Percentiles rank a stretch among this genome's conserved stretches.
Conservation (phyloP, 2,329 filamentous ascomycete genomes). For the Didymella glomerata region DNA sequence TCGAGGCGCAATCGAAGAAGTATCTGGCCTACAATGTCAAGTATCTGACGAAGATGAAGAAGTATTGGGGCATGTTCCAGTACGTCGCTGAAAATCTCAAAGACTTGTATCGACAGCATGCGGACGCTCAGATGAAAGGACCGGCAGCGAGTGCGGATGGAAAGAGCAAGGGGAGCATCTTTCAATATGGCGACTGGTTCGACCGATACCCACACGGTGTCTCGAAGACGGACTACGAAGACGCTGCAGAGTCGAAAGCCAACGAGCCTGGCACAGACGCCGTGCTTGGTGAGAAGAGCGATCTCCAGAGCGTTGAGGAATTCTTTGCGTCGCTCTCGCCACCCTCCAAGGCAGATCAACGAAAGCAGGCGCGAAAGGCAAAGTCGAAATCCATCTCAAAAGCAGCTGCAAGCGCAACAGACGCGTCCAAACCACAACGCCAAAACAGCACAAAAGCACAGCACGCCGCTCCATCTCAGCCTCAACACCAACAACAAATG, state of each 20-base stretch:
- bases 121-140: slow-evolving; percentile 79
- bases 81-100: slow-evolving; percentile 94
- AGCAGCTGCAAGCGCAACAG: slow-evolving; percentile 37
- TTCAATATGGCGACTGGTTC: slow-evolving; percentile 98
- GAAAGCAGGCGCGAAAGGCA: slow-evolving; percentile 59
- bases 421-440: slow-evolving; percentile 34
- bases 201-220: slow-evolving; percentile 93
- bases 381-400: slow-evolving; percentile 50
- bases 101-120: slow-evolving; percentile 83
- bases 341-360: slow-evolving; percentile 59
- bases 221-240: slow-evolving; percentile 81
- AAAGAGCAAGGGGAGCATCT: slow-evolving; percentile 65
- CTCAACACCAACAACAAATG: slow-evolving; percentile 37
- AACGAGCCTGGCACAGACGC: slow-evolving; percentile 86
- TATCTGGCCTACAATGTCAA: slow-evolving; percentile 88
- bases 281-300: slow-evolving; percentile 85
- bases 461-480: slow-evolving; percentile 35
- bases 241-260: slow-evolving; percentile 71
- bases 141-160: slow-evolving; percentile 52
- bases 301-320: slow-evolving; percentile 92
- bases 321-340: slow-evolving; percentile 86
- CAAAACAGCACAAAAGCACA: slow-evolving; percentile 32
- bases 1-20: slow-evolving; percentile 81
- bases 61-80: slow-evolving; percentile 98
- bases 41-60: slow-evolving; percentile 93